A percentile compares a stretch with the other conserved stretches of the same genome.
Evolutionary conservation across 306 rosid genomes (phyloP).

Genomic region (Cicer arietinum): DNA sequence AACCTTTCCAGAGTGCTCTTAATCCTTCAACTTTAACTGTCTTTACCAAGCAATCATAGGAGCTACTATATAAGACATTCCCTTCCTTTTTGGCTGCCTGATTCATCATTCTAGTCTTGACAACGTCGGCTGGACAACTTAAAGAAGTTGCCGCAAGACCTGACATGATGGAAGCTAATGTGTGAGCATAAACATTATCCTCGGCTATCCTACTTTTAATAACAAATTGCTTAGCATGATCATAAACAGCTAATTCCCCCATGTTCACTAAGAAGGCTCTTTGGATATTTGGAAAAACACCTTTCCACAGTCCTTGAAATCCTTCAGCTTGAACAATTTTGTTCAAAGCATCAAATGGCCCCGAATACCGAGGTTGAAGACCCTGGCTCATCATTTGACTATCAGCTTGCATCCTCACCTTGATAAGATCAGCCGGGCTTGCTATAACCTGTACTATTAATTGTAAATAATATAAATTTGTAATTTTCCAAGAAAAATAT

Average conservation of each 20-base stretch:
- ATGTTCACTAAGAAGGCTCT: conserved; percentile 91
- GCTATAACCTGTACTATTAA: conserved; percentile 74
- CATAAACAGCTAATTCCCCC: conserved; percentile 92
- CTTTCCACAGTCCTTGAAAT: conserved; percentile 77
- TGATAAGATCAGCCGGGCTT: conserved; percentile 95
- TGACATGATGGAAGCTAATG: conserved; percentile 75
- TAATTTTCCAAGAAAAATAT: conserved; percentile 34
- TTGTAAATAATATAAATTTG: conserved; percentile 40
- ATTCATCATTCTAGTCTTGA: conserved; percentile 94
- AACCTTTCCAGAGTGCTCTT: conserved; percentile 90
- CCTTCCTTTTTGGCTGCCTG: conserved; percentile 61
- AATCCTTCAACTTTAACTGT: conserved; percentile 81
- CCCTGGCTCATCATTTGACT: conserved; percentile 67
- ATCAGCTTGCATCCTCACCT: conserved; percentile 96
- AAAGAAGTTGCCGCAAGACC: conserved; percentile 79
- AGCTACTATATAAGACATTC: conserved; percentile 55
- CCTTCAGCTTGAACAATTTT: conserved; percentile 76
- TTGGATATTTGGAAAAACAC: conserved; percentile 83
- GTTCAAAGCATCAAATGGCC: conserved; percentile 73
- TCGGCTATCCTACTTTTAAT: conserved; percentile 60
- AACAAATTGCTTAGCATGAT: conserved; percentile 78
- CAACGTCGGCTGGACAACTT: conserved; percentile 95
- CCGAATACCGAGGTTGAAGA: conserved; percentile 71
- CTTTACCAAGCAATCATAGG: conserved; percentile 81
- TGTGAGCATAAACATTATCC: conserved; percentile 78